Evolutionary conservation across 2,329 filamentous ascomycete species (phyloP), one percentile per base, ranked within the genome.

Genomic region (Epichloe aotearoae): DNA sequence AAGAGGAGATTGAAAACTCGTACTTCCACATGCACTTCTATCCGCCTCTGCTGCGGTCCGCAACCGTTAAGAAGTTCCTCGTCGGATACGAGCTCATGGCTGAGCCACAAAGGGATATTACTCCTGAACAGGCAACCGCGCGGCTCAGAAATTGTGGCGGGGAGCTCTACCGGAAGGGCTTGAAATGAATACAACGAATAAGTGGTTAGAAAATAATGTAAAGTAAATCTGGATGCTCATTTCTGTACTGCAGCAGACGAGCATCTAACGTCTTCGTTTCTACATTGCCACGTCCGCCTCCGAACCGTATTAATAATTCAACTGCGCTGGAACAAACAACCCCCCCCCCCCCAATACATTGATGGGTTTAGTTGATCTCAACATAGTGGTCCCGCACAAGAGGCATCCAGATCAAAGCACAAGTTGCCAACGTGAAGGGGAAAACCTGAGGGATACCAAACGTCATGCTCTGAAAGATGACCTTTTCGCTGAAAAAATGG

Each of bases 21-120:
- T 91, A 95, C 68, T 82, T 98, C 64, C 93, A 98, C 67, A 84
- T 98, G 73, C 93, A 98, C 71, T 98, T 98, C 68, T 97, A 96
- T 66, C 93, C 93, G 41, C 93, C 93, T 12, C 74, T 98, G 45
- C 74, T 98, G 56, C 82, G 93, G 51, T 95, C 89, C 45, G 90
- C 93, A 2, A 95, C 89, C 0, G 90, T 98, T 45, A 83, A 87
- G 59, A 98, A 98, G 71, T 98, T 97, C 70, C 69, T 97, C 49
- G 93, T 98, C 36, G 93, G 93, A 0, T 97, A 95, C 65, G 93
- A 98, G 70, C 77, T 98, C 69, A 81, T 98, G 80, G 93, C 87
- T 2, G 93, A 98, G 70, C 91, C 93, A n/a, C 93, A 98, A 69
- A 80, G 93, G 53, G 93, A 98, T 65, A 97, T 98, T 61, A 98